Percentiles rank a stretch among this genome's conserved stretches.
phyloP scores from a whole-genome alignment of 805 yeast genomes.

The Pichia gijzeniarum region DNA sequence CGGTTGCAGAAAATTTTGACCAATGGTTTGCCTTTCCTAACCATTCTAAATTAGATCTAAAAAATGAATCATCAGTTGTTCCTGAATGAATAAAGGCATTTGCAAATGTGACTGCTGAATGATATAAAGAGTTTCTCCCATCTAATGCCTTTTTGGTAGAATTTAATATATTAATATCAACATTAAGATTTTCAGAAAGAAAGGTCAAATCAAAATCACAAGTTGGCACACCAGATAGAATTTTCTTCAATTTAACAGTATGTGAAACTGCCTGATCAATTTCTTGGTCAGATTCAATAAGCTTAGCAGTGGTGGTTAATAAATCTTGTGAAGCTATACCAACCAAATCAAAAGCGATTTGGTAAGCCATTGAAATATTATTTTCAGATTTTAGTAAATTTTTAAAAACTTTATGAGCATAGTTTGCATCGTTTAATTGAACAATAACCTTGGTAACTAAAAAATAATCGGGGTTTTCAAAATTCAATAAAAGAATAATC shows the following conservation, averaged over 20 bases:
- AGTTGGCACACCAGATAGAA: slow-evolving; percentile 87
- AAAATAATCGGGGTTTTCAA: slow-evolving; percentile 70
- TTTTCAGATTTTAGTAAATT: slow-evolving; percentile 40
- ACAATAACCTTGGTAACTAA: slow-evolving; percentile 81
- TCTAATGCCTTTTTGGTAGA: slow-evolving; percentile 77
- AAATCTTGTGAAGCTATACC: slow-evolving; percentile 88
- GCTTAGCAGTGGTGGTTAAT: slow-evolving; percentile 48
- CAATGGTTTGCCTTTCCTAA: slow-evolving; percentile 95
- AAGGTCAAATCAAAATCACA: slow-evolving; percentile 90
- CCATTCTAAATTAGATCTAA: slow-evolving; percentile 90
- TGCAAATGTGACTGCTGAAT: slow-evolving; percentile 90
- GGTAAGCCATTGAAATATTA: slow-evolving; percentile 63
- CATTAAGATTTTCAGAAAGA: slow-evolving; percentile 76
- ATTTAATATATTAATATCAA: slow-evolving; percentile 76
- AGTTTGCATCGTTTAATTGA: slow-evolving; percentile 69
- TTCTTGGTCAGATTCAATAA: slow-evolving; percentile 28
- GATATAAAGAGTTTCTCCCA: slow-evolving; percentile 90
- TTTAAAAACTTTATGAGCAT: slow-evolving; percentile 65
- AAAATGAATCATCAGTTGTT: slow-evolving; percentile 89
- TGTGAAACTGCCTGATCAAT: slow-evolving; percentile 25
- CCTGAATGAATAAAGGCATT: slow-evolving; percentile 95
- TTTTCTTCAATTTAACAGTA: slow-evolving; percentile 40
- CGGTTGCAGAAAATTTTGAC: slow-evolving; percentile 97
- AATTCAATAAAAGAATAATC: slow-evolving; percentile 50
- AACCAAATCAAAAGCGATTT: slow-evolving; percentile 92